A percentile compares a stretch with the other conserved stretches of the same genome.
phyloP scores from a whole-genome alignment of 2,329 filamentous ascomycete species.

The Coniochaeta hoffmannii region DNA sequence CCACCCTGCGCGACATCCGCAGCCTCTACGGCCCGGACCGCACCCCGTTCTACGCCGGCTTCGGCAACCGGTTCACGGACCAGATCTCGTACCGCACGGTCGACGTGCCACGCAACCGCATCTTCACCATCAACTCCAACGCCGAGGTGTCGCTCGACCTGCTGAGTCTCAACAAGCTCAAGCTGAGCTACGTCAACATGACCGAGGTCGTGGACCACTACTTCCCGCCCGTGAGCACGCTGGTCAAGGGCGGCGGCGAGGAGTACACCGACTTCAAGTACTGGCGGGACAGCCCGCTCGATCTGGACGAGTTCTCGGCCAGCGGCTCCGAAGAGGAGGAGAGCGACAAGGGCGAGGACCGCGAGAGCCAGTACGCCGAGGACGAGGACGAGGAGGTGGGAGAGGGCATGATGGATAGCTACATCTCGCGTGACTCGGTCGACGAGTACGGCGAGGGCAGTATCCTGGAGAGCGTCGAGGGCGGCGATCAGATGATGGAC shows the following conservation, averaged over 20 bases:
- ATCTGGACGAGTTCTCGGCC: constrained; percentile 81
- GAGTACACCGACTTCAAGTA: constrained; percentile 97
- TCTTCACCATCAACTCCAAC: constrained; percentile 96
- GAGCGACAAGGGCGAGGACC: constrained; percentile 45
- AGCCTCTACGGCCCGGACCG: constrained; percentile 71
- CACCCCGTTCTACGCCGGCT: constrained; percentile 92
- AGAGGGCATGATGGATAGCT: constrained; percentile 37
- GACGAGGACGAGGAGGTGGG: constrained; percentile 33
- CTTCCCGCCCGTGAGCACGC: constrained; percentile 82
- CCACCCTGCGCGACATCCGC: constrained; percentile 88
- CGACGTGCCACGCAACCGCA: constrained; percentile 86
- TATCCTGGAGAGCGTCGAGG: constrained; percentile 27
- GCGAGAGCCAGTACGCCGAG: constrained; percentile 24
- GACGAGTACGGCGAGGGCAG: constrained; percentile 29
- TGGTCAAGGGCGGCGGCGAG: constrained; percentile 85
- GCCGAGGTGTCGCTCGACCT: constrained; percentile 91
- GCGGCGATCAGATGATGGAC: constrained; percentile 31
- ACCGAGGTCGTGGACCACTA: constrained; percentile 96
- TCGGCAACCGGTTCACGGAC: constrained; percentile 93
- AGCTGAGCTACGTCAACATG: constrained; percentile 95
- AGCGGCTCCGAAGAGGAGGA: constrained; percentile 61
- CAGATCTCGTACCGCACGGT: constrained; percentile 93
- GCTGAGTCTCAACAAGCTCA: constrained; percentile 85
- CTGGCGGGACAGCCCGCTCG: constrained; percentile 80
- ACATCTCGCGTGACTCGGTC: constrained; percentile 28